Evolutionary conservation across 1,284 basidiomycete species (phyloP).

Genomic region (Mycena sp.): DNA sequence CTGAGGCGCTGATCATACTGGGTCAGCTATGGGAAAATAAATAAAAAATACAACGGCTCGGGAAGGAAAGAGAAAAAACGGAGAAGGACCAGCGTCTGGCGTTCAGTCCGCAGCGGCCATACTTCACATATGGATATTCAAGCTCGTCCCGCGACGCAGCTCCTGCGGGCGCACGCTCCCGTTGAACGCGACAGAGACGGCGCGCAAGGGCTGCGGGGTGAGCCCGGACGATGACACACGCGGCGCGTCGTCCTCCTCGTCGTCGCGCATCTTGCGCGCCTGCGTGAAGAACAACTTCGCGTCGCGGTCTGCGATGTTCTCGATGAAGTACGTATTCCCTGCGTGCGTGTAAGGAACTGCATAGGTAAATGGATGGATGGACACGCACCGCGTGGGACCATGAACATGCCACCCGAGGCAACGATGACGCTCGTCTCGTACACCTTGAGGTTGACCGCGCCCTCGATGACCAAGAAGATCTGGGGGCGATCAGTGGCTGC

Average conservation of each 20-base stretch:
- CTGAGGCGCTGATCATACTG: too few species aligned
- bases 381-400: conserved; percentile 84
- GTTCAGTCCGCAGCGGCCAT: too few species aligned
- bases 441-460: conserved; percentile 87
- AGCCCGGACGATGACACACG: not conserved
- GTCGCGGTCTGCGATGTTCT: conserved; percentile 86
- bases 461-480: conserved; percentile 91
- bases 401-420: conserved; percentile 86
- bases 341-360: not conserved
- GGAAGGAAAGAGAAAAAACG: too few species aligned
- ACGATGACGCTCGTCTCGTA: conserved; percentile 85
- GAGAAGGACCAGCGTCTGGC: too few species aligned
- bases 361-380: not conserved
- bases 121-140: not conserved
- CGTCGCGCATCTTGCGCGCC: conserved; percentile 67
- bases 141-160: conserved; percentile 3
- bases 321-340: conserved; percentile 93
- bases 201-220: not conserved
- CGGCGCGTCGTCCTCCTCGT: conserved; percentile 6
- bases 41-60: too few species aligned
- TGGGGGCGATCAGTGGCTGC: conserved; percentile 42
- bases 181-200: conserved; percentile 3
- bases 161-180: not conserved
- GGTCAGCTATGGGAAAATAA: too few species aligned
- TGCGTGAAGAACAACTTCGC: conserved; percentile 94